phyloP scores from a whole-genome alignment of 768 basidiomycete genomes.

The Psilocybe subaeruginosa region DNA sequence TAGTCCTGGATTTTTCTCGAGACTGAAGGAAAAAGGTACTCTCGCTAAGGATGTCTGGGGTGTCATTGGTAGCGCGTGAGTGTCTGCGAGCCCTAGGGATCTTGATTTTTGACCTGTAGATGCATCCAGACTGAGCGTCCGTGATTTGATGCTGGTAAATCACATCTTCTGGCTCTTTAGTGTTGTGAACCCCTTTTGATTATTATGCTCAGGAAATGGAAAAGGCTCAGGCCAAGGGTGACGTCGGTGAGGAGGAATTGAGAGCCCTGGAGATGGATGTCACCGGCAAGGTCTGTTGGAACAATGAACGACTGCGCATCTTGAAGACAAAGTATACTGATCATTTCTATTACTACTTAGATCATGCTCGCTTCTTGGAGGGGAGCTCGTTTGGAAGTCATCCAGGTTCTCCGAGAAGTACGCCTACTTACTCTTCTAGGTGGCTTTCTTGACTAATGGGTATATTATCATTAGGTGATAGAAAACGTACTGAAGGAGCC shows the following conservation, averaged over 20 bases:
- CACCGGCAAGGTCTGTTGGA: constrained; percentile 72
- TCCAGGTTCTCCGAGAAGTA: constrained; percentile 81
- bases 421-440: not conserved
- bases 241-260: constrained; percentile 83
- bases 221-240: constrained; percentile 86
- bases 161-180: not conserved
- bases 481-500: constrained; percentile 87
- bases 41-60: constrained; percentile 97
- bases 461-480: constrained; percentile 51
- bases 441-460: not conserved
- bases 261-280: constrained; percentile 89
- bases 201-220: constrained; percentile 75
- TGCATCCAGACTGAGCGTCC: constrained; percentile 63
- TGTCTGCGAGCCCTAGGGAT: constrained; percentile 18
- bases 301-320: not conserved
- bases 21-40: constrained; percentile 91
- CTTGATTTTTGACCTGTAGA: constrained; percentile 6
- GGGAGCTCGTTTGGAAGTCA: constrained; percentile 93
- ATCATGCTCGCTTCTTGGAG: constrained; percentile 98
- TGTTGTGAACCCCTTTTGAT: not conserved
- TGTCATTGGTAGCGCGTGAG: constrained; percentile 93
- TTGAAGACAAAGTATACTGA: not conserved
- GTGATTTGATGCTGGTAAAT: constrained; percentile 68
- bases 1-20: constrained; percentile 89
- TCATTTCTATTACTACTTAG: constrained; percentile 32